A percentile compares a stretch with the other conserved stretches of the same genome.
Evolutionary conservation across 129 eudicot genomes (phyloP).

Genomic region (Lactuca sativa): DNA sequence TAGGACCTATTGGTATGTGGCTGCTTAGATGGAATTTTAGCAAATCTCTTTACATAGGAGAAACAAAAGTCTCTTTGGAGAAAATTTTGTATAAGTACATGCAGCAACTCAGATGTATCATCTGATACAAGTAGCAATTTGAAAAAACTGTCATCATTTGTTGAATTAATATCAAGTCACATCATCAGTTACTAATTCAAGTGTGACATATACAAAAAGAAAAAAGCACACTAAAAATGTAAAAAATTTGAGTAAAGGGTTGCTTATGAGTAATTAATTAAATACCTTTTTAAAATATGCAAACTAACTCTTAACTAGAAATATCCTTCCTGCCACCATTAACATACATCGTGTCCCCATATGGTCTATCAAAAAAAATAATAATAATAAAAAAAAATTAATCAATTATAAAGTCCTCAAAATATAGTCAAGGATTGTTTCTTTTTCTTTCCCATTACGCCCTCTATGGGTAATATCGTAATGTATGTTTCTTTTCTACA

Average conservation of each 20-base stretch:
- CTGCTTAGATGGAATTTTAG: no score
- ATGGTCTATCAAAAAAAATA: conserved; percentile 44
- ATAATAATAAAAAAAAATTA: background rate
- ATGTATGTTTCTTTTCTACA: no score
- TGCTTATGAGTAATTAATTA: no score
- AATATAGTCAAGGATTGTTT: background rate
- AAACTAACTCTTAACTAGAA: conserved; percentile 40
- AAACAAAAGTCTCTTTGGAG: conserved; percentile 4
- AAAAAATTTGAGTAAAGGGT: background rate
- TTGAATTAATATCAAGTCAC: conserved; percentile 1
- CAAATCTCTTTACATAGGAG: conserved; percentile 15
- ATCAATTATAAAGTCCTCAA: background rate
- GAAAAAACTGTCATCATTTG: conserved; percentile 11
- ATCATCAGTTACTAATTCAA: background rate
- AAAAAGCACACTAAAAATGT: background rate
- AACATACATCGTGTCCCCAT: conserved; percentile 48
- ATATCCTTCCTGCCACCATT: conserved; percentile 58
- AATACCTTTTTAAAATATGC: conserved; percentile 19
- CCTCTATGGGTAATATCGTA: background rate
- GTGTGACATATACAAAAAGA: background rate
- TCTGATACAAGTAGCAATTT: background rate
- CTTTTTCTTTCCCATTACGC: no score
- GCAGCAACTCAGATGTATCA: conserved; percentile 5
- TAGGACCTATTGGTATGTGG: no score
- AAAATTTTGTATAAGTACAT: conserved; percentile 16